Conservation (phyloP, 768 basidiomycete species). For the Lenzites betulinus region DNA sequence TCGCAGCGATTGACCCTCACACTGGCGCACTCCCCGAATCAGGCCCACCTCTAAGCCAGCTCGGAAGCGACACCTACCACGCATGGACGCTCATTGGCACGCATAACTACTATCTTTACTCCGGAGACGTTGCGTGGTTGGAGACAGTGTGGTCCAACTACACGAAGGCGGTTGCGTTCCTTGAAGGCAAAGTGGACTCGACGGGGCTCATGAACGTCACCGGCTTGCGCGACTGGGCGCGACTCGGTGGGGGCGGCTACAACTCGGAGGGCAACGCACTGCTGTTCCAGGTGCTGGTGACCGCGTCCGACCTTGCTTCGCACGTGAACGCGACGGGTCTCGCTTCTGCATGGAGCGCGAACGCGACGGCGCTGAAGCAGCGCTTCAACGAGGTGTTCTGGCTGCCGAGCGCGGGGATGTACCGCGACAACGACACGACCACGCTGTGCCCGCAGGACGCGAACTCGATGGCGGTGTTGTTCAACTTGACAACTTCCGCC, state of each 20-base stretch:
- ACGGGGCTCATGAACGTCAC: constrained; percentile 58
- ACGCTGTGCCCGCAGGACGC: constrained; percentile 58
- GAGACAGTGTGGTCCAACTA: constrained; percentile 54
- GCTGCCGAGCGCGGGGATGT: constrained; percentile 50
- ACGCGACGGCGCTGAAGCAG: constrained; percentile 51
- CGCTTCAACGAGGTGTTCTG: constrained; percentile 56
- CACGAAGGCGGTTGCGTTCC: constrained; percentile 55
- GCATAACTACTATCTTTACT: constrained; percentile 57
- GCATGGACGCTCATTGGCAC: constrained; percentile 62
- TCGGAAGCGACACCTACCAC: constrained; percentile 55
- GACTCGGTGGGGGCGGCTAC: constrained; percentile 55
- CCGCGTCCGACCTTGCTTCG: constrained; percentile 46
- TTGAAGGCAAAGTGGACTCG: constrained; percentile 52
- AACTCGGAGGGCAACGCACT: constrained; percentile 60
- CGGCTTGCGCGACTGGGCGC: constrained; percentile 58
- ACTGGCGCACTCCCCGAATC: constrained; percentile 61
- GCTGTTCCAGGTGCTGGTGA: constrained; percentile 54
- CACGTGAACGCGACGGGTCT: constrained; percentile 39
- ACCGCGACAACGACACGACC: constrained; percentile 55
- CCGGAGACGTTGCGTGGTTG: constrained; percentile 56
- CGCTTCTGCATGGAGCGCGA: constrained; percentile 41
- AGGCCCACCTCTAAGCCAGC: constrained; percentile 46
- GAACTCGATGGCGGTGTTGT: constrained; percentile 57
- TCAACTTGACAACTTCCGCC: constrained; percentile 46
- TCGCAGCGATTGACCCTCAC: constrained; percentile 49